These are phyloP conservation scores for Dacryopinax primogenitus DNA, from an alignment of 768 basidiomycete species.

Conservation along the genomic window DNA sequence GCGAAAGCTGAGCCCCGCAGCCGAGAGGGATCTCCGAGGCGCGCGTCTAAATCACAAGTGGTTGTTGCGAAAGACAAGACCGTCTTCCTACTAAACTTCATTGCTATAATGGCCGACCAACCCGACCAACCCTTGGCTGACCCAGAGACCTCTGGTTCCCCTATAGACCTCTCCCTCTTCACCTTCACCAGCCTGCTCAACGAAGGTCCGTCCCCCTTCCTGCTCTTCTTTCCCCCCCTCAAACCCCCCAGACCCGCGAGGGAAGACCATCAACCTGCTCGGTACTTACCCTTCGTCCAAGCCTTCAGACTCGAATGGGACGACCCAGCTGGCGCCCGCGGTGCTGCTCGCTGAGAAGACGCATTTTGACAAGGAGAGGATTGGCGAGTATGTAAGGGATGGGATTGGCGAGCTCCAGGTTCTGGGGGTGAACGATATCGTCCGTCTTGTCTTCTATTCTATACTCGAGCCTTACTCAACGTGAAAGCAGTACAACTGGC, in stretches of 20 bases:
- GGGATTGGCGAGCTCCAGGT: slow-evolving; percentile 28
- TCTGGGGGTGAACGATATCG: slow-evolving; percentile 57
- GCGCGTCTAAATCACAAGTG: neutral
- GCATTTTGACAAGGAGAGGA: slow-evolving; percentile 40
- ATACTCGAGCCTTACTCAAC: slow-evolving; percentile 14
- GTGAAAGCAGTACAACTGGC: slow-evolving; percentile 58
- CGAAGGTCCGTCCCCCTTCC: slow-evolving; percentile 29
- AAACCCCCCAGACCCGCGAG: slow-evolving; percentile 40
- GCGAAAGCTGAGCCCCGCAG: neutral
- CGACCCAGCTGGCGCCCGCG: slow-evolving; percentile 27
- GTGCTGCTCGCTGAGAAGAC: slow-evolving; percentile 73
- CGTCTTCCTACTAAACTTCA: no score
- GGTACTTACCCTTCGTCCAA: slow-evolving; percentile 40
- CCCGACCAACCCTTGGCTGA: no score
- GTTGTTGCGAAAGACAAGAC: neutral
- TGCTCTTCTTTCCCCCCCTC: slow-evolving; percentile 18
- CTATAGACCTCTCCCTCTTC: slow-evolving; percentile 10
- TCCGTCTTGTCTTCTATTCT: slow-evolving; percentile 25
- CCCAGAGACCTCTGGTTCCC: no score
- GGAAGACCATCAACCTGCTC: slow-evolving; percentile 46
- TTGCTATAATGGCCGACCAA: no score
- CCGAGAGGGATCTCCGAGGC: neutral
- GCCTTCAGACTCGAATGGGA: slow-evolving; percentile 18
- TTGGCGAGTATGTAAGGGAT: slow-evolving; percentile 22
- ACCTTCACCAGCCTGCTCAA: slow-evolving; percentile 31